Evolutionary conservation across 176 grass and related monocot species (phyloP).

Genomic region (Cenchrus purpureus): DNA sequence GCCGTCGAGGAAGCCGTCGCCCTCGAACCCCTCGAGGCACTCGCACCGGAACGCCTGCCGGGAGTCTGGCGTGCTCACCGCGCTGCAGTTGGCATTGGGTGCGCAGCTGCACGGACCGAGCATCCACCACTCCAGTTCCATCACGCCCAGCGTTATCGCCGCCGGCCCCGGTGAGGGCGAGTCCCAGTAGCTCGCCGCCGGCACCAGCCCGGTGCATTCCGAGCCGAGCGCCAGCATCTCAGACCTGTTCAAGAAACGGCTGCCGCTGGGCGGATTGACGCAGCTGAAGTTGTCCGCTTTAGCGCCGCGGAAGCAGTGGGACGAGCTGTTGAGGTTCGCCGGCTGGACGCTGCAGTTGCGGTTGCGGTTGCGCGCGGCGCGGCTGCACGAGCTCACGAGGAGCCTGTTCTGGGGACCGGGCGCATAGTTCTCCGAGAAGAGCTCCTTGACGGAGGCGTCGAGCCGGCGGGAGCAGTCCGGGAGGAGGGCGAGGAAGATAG

Average conservation of each 20-base stretch:
- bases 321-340: not conserved
- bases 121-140: constrained; percentile 64
- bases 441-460: not conserved
- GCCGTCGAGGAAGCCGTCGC: constrained; percentile 62
- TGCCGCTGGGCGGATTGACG: not conserved
- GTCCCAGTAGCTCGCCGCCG: constrained; percentile 22
- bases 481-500: constrained; percentile 5
- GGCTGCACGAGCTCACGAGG: constrained; percentile 5
- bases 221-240: not conserved
- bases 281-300: constrained; percentile 22
- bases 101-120: constrained; percentile 43
- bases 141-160: constrained; percentile 28
- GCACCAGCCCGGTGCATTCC: constrained; percentile 23
- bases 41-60: constrained; percentile 41
- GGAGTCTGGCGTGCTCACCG: not conserved
- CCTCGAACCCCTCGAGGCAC: constrained; percentile 37
- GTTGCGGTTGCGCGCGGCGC: not conserved
- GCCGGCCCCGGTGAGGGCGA: not conserved
- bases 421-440: constrained; percentile 34
- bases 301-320: not conserved
- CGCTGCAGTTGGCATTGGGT: constrained; percentile 20
- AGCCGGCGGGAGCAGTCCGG: constrained; percentile 39
- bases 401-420: constrained; percentile 3
- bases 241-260: not conserved
- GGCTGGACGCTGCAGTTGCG: constrained; percentile 43